phyloP scores from a whole-genome alignment of 169 alveolate species.

The Ophryocystis elektroscirrha region DNA sequence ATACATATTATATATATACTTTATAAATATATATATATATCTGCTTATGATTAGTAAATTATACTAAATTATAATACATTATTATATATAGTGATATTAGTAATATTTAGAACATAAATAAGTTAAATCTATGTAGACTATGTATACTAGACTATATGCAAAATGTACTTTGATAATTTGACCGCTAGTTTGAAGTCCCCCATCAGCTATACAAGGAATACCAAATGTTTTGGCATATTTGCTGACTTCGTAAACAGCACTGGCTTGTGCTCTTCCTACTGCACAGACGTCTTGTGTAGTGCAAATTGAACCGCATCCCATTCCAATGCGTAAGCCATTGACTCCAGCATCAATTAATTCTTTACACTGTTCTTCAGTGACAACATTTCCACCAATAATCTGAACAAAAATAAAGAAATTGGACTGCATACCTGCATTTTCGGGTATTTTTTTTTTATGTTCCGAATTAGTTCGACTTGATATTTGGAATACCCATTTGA shows the following conservation, averaged over 20 bases:
- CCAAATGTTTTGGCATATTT: slow-evolving; percentile 13
- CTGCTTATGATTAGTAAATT: not conserved
- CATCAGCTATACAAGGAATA: slow-evolving; percentile 72
- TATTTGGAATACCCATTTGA: slow-evolving; percentile 69
- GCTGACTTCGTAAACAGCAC: slow-evolving; percentile 15
- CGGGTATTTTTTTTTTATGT: slow-evolving; percentile 49
- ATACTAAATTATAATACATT: not conserved
- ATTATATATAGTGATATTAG: not conserved
- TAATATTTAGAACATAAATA: not conserved
- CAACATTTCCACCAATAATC: not conserved
- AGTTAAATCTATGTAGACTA: too few species aligned
- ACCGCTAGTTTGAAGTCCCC: slow-evolving; percentile 73
- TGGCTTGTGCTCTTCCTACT: slow-evolving; percentile 29
- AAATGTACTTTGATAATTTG: slow-evolving; percentile 60
- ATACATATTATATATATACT: too few species aligned
- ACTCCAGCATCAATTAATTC: slow-evolving; percentile 45
- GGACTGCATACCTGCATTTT: slow-evolving; percentile 17
- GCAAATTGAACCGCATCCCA: slow-evolving; percentile 87
- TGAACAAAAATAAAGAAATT: not conserved
- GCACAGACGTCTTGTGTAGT: slow-evolving; percentile 56
- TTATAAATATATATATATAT: too few species aligned
- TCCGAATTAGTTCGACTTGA: slow-evolving; percentile 54
- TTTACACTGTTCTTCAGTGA: not conserved
- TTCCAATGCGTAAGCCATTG: slow-evolving; percentile 61
- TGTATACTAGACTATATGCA: not conserved